Evolutionary conservation across 2,329 filamentous ascomycete genomes (phyloP).

Genomic region (Cladosporium sp.): DNA sequence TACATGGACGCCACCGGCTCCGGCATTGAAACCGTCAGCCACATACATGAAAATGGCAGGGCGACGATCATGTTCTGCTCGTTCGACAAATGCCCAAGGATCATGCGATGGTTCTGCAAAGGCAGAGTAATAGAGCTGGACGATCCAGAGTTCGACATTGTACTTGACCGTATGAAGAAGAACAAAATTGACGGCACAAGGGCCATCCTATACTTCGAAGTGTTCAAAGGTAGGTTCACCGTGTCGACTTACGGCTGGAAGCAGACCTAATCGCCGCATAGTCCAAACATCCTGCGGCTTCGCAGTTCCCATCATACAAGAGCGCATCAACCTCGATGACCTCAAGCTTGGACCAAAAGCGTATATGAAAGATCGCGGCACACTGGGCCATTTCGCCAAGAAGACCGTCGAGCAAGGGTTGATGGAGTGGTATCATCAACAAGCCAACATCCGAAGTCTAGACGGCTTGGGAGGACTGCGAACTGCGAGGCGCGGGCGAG

Average conservation of each 20-base stretch:
- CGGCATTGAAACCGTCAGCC: conserved; percentile 70
- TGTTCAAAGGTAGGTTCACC: conserved; percentile 49
- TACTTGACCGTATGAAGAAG: conserved; percentile 39
- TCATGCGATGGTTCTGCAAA: conserved; percentile 61
- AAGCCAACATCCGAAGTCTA: conserved; percentile 53
- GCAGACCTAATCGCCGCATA: conserved; percentile 15
- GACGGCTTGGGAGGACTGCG: conserved; percentile 58
- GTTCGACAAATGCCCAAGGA: conserved; percentile 57
- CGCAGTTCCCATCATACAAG: conserved; percentile 54
- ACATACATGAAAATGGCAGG: conserved; percentile 72
- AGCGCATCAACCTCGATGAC: conserved; percentile 27
- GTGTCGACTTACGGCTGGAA: not conserved
- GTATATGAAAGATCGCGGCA: conserved; percentile 52
- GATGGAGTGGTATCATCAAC: conserved; percentile 53
- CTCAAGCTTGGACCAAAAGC: conserved; percentile 18
- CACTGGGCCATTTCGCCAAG: conserved; percentile 49
- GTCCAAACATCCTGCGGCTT: conserved; percentile 65
- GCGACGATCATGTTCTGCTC: conserved; percentile 71
- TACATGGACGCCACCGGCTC: conserved; percentile 74
- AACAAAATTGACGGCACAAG: conserved; percentile 46
- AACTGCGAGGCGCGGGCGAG: conserved; percentile 48
- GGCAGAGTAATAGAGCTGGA: conserved; percentile 59
- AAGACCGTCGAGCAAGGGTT: conserved; percentile 49
- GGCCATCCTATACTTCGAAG: conserved; percentile 58
- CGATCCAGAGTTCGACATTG: conserved; percentile 41